These are phyloP conservation scores for Eragrostis nindensis DNA, from an alignment of 176 grass and related monocot genomes.

Conservation along the genomic window DNA sequence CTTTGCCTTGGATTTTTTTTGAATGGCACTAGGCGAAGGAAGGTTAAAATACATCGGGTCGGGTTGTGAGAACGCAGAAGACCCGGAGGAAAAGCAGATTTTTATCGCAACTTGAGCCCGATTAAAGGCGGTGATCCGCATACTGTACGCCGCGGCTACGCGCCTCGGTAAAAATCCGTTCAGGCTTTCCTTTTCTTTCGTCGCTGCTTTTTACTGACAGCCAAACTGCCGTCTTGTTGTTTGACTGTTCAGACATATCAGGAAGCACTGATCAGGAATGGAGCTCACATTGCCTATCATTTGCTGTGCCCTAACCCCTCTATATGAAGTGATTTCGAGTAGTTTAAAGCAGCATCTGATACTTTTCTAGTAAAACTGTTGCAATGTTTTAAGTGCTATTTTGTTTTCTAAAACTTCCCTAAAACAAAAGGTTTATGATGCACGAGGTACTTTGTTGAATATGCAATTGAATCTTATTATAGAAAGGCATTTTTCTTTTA, in stretches of 20 bases:
- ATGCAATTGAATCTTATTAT: background rate
- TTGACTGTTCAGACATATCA: background rate
- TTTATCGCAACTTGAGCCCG: constrained; percentile 65
- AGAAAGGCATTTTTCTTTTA: background rate
- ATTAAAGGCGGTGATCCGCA: constrained; percentile 55
- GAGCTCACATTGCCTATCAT: background rate
- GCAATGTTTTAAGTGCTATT: background rate
- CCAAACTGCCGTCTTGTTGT: background rate
- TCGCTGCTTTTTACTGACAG: constrained; percentile 29
- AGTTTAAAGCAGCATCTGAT: background rate
- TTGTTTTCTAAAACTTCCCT: background rate
- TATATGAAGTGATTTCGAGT: background rate
- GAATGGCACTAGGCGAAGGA: constrained; percentile 3
- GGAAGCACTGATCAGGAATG: background rate
- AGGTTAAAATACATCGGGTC: constrained; percentile 19
- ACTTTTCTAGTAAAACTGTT: constrained; percentile 19
- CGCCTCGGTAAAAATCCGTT: constrained; percentile 15
- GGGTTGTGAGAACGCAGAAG: constrained; percentile 26
- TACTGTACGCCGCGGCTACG: constrained; percentile 2
- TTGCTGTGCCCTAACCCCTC: background rate
- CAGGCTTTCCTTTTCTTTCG: constrained; percentile 36
- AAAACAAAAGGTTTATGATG: too few relatives aligned
- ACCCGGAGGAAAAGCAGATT: constrained; percentile 53
- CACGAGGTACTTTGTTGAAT: background rate
- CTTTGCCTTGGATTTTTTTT: constrained; percentile 34